A percentile compares a stretch with the other conserved stretches of the same genome.
Conservation (phyloP, 805 yeast genomes). For the Jamesozyma lodderae region DNA sequence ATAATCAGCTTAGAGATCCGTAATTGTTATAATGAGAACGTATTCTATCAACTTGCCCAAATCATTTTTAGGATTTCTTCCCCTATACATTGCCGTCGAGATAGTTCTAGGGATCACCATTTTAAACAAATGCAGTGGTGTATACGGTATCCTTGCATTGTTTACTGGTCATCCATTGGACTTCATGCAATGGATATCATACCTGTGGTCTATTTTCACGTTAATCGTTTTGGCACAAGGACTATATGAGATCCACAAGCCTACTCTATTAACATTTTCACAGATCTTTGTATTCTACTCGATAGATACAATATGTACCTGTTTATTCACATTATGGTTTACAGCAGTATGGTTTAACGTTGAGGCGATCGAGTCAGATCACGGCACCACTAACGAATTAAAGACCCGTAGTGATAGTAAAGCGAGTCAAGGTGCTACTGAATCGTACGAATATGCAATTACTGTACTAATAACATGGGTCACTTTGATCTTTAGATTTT, state of each 20-base stretch:
- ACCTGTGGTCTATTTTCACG: constrained; percentile 52
- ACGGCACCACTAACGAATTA: background rate
- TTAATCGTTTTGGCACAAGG: constrained; percentile 62
- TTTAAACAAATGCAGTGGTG: constrained; percentile 81
- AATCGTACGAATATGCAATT: constrained; percentile 46
- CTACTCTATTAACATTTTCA: constrained; percentile 53
- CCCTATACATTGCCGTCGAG: constrained; percentile 84
- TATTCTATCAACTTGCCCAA: too few relatives aligned
- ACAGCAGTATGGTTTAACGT: constrained; percentile 62
- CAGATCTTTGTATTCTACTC: constrained; percentile 54
- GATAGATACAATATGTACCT: constrained; percentile 57
- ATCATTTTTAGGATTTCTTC: constrained; percentile 62
- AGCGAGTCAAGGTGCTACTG: constrained; percentile 55
- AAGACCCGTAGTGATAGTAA: constrained; percentile 14
- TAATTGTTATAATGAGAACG: too few relatives aligned
- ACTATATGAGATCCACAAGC: constrained; percentile 39
- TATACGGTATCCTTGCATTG: constrained; percentile 75
- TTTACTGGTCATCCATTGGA: constrained; percentile 85
- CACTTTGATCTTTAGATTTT: constrained; percentile 43
- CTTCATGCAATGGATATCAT: constrained; percentile 73
- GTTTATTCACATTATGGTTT: constrained; percentile 66
- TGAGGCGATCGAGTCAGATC: constrained; percentile 29
- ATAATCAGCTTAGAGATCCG: too few relatives aligned
- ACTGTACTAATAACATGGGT: constrained; percentile 43
- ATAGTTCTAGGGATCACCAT: constrained; percentile 64